phyloP scores from a whole-genome alignment of 768 basidiomycete genomes.

The Lactarius trivialis region DNA sequence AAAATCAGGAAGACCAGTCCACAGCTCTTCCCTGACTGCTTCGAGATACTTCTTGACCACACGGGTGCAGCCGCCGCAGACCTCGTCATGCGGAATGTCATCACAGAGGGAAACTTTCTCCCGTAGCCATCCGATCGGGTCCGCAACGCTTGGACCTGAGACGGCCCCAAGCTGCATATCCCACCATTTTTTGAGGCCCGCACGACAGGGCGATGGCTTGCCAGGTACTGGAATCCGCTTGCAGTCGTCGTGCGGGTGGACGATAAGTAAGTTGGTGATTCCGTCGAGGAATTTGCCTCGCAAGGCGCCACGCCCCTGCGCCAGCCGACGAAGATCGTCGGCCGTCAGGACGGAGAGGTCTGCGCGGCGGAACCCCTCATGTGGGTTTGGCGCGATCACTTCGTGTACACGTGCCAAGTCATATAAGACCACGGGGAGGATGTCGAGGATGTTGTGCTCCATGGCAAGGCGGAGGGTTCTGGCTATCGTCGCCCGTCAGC shows the following conservation, averaged over 20 bases:
- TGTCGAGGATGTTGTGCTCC: conserved; percentile 16
- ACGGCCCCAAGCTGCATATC: conserved; percentile 9
- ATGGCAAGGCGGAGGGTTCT: conserved; percentile 18
- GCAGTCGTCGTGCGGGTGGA: conserved; percentile 81
- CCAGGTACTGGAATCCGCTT: conserved; percentile 71
- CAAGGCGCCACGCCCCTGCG: conserved; percentile 16
- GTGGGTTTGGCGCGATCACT: conserved; percentile 12
- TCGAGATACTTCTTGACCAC: conserved; percentile 15
- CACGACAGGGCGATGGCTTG: conserved; percentile 7
- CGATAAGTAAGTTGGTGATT: conserved; percentile 64
- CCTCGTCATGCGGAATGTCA: conserved; percentile 18
- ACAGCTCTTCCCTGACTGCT: conserved; percentile 14
- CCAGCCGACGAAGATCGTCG: conserved; percentile 19
- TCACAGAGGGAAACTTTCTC: conserved; percentile 9
- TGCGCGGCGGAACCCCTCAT: conserved; percentile 12
- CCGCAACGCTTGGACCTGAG: conserved; percentile 14
- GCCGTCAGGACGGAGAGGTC: conserved; percentile 17
- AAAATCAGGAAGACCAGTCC: conserved; percentile 15
- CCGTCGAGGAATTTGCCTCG: conserved; percentile 15
- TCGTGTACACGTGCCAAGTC: conserved; percentile 18
- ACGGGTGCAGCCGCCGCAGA: conserved; percentile 9
- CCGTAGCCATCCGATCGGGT: conserved; percentile 16
- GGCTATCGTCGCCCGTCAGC: conserved; percentile 4
- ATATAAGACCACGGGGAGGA: conserved; percentile 20
- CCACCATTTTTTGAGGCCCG: conserved; percentile 17